Evolutionary conservation across 225 moss, liverwort and hornwort genomes (phyloP), one percentile per base, ranked within the genome.

Genomic region (Polytrichum commune): DNA sequence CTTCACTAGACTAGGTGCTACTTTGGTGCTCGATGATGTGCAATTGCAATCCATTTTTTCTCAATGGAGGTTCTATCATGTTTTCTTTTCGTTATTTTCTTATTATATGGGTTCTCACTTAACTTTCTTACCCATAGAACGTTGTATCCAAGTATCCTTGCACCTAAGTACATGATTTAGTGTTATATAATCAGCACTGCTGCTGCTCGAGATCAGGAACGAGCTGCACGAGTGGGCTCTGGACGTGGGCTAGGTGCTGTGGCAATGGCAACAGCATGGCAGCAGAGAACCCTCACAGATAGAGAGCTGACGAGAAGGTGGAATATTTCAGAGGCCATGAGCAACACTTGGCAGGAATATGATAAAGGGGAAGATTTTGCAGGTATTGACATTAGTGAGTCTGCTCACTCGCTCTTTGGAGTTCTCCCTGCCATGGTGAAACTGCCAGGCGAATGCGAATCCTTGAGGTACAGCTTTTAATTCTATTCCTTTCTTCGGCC

Each of bases 211-310:
- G 97, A 98, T 73, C 97, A 98, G 75, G 94, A 98, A 72, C 89
- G 97, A 65, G 89, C 86, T 74, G 92, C 97, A 27, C 88, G 92
- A 73, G 94, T 98, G 73, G 97, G 97, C 54, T 93, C 94, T 19
- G 97, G 86, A 30, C 92, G 97, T 62, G 97, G 97, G 26, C 63
- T 98, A 63, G 94, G 97, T 74, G 97, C 97, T 76, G 90, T 98
- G 63, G 97, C 97, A 29, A 98, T 98, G 97, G 97, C 97, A 69
- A 98, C 97, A 29, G 91, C 97, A 65, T 81, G 89, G 77, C 97
- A 98, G 78, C 83, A 94, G 56, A 86, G 97, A 83, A 90, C 90
- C 16, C 68, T 89, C 0, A 85, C 90, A 22, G 97, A 98, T 68
- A 92, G 90, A 83, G 97, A 98, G 73, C 84, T 94, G 74, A 92